Evolutionary conservation across 495 filamentous ascomycete species (phyloP), one percentile per base, ranked within the genome.

Genomic region (Neurospora cerealis): DNA sequence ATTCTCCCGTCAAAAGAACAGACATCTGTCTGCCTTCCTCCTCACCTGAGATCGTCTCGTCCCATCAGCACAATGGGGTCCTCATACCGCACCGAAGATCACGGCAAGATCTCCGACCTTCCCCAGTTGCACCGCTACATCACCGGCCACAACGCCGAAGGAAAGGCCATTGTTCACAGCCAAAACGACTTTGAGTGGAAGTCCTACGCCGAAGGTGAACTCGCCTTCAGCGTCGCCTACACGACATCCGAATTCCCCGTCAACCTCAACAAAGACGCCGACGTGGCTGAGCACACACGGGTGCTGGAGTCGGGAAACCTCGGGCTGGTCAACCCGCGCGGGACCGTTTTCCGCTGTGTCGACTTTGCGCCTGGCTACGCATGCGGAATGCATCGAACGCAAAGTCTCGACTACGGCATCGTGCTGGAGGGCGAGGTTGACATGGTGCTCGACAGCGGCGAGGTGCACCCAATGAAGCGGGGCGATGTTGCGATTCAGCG

Each of bases 381-480:
- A 32, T 86, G 84, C 74, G 83, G 85, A 72, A 88, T 95, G 87
- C 93, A 95, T 74, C 86, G 92, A 0, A 94, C 93, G 4, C 85
- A 89, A 77, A 89, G 86, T 19, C 80, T 96, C 5, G 93, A 95
- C 75, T 94, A 92, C 70, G 92, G 92, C 4, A 85, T 94, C 72
- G 88, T 96, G 36, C 73, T 96, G n/a, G 92, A 94, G 78, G 93
- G 93, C 0, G 79, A 87, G 76, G 78, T 92, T n/a, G 90, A 88
- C 78, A 85, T 90, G 80, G 79, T 87, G 8, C 80, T 94, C 10
- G 92, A 93, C 76, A 75, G 80, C 76, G 87, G 91, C 0, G 90
- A 89, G 78, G 82, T 79, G 70, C 79, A 83, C 70, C 75, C 80
- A 5, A 81, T 94, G 86, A 81, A 84, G 77, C 78, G 85, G 7